Base-by-base conservation (phyloP, 768 basidiomycete species). In the Austroboletus eburneus region DNA sequence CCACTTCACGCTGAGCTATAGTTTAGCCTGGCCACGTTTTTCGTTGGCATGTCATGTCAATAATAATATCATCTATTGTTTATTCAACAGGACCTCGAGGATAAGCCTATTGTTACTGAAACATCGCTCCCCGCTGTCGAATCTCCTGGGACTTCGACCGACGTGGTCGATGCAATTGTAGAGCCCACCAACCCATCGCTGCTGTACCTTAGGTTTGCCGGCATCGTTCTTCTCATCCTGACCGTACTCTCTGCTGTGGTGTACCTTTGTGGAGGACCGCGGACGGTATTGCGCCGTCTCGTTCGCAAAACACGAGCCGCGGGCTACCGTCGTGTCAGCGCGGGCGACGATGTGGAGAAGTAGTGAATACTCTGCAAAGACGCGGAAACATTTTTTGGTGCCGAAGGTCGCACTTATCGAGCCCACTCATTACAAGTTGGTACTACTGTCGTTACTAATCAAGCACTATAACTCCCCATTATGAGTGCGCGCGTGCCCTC, bases 1-100 rank as follows among this genome's bases (percentile, higher is more conserved):
- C 94, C 92, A 70, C 69, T 89, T 59, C 91, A 82, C 64, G 87
- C 80, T 80, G 95, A 98, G 81, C 91, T 97, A 65, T 97, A 61
- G 84, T 68, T 61, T 63, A 62, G 72, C 71, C 67, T n/a, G 61
- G 57, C 47, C 27, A 45, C 63, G 51, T 62, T 58, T 35, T 52
- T 57, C 41, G 29, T 64, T 68, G 70, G 62, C 63, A 53, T 65
- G 48, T 65, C 62, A 68, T 74, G 69, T 69, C 63, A 77, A 81
- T 80, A 61, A 61, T 62, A 62, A 76, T 76, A 75, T 52, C 46
- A 72, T 71, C 59, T 59, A 69, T 73, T 71, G 60, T 60, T 76
- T 73, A 57, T 71, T n/a, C 64, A 57, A 72, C 72, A 80, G 76
- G 77, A 71, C 56, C 39, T 51, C 39, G 55, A 62, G 40, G 56